Base-by-base conservation (phyloP, 306 rosid species). In the Vicia faba region DNA sequence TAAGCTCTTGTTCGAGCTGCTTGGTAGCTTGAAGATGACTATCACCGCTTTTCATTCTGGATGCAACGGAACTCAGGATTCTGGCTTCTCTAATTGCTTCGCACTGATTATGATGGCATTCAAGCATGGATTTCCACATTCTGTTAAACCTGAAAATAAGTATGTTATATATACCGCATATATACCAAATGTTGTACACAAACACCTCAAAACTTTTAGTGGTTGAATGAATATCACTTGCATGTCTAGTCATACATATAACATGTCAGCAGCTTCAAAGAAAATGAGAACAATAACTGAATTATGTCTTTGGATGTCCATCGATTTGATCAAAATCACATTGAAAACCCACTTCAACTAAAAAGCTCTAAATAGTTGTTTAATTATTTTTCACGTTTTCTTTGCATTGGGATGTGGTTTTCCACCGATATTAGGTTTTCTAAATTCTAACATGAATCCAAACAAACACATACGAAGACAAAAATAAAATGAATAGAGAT, bases 101-200 rank as follows among this genome's bases (percentile, higher is more conserved):
- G 68, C 84, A 72, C 78, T 95, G 99, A 62, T 33, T 83, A 70
- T 55, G 95, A 79, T 95, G 99, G 73, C 99, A 95, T 60, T 90
- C 97, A 13, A 91, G 92, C 99, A 95, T 95, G 72, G 82, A 83
- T 77, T 80, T 88, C 99, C 99, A 95, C 99, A 95, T 95, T 82
- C 81, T 71, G 63, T 86, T 74, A 70, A 95, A 80, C 84, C 99
- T 95, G 89, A 49, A 75, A 64, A 50, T 25, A 66, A 54, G 39
- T 49, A 54, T 36, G 46, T 40, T 41, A 60, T 6, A 65, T 69
- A 29, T 39, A 77, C 18, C 39, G 43, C 53, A 56, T 5, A 68
- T 23, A 31, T 18, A 23, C 68, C 10, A 31, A 63, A 63, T 1
- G 12, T 45, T 25, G 35, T 11, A 31, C 19, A 18, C 25, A 35